Conservation (phyloP, 2,329 filamentous ascomycete genomes). For the Aspergillus eucalypticola region DNA sequence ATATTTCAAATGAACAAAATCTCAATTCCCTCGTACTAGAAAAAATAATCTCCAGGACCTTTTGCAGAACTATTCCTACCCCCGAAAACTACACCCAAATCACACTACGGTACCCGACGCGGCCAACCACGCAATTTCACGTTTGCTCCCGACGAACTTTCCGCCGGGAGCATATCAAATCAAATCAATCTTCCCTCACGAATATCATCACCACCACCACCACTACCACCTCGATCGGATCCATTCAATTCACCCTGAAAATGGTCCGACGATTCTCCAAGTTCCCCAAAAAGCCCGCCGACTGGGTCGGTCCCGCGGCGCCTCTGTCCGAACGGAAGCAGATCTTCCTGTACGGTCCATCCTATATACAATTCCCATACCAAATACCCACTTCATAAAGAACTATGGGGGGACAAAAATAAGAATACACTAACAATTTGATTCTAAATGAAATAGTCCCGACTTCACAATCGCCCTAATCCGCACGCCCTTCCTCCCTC, state of each 20-base stretch:
- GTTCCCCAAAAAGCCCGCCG: slow-evolving; percentile 29
- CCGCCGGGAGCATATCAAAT: slow-evolving; percentile 18
- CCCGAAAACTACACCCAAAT: no score
- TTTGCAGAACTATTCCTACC: no score
- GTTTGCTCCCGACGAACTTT: slow-evolving; percentile 31
- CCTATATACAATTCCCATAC: no score
- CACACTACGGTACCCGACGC: slow-evolving; percentile 33
- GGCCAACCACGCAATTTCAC: slow-evolving; percentile 35
- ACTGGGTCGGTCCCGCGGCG: slow-evolving; percentile 27
- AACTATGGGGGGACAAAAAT: no score
- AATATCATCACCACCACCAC: not conserved
- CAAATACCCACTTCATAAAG: no score
- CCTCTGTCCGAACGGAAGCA: slow-evolving; percentile 40
- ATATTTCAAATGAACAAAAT: no score
- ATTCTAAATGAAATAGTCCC: slow-evolving; percentile 57
- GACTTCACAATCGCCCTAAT: slow-evolving; percentile 79
- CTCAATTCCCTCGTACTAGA: not conserved
- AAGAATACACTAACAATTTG: no score
- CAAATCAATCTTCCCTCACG: not conserved
- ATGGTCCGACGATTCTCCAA: slow-evolving; percentile 35
- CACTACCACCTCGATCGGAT: slow-evolving; percentile 9
- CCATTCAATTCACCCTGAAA: slow-evolving; percentile 11
- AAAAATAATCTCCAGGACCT: not conserved
- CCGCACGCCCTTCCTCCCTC: slow-evolving; percentile 68
- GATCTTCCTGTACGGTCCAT: slow-evolving; percentile 54